Conservation (phyloP, 805 yeast genomes). For the Maudiozyma serrabonitensis region DNA sequence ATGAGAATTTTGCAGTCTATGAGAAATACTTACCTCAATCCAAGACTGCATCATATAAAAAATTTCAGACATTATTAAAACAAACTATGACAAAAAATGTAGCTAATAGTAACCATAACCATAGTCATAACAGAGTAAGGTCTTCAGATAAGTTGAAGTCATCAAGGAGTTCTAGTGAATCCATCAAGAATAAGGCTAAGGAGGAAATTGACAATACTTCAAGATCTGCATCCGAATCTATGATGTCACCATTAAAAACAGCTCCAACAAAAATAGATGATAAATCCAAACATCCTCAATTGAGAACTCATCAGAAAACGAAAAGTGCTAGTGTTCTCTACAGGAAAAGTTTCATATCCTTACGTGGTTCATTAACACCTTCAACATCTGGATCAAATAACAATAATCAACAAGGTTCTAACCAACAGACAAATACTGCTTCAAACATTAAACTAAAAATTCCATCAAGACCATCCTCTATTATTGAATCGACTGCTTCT, state of each 20-base stretch:
- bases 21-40: slow-evolving; percentile 34
- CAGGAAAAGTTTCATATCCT: slow-evolving; percentile 28
- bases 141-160: slow-evolving; percentile 15
- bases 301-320: slow-evolving; percentile 19
- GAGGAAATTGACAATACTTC: not conserved
- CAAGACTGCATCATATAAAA: slow-evolving; percentile 42
- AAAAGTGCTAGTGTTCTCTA: slow-evolving; percentile 27
- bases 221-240: slow-evolving; percentile 25
- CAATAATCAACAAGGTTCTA: not conserved
- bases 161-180: slow-evolving; percentile 24
- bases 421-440: not conserved
- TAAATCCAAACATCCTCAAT: slow-evolving; percentile 22
- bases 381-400: not conserved
- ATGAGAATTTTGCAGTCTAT: slow-evolving; percentile 43
- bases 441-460: slow-evolving; percentile 20
- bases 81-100: slow-evolving; percentile 34
- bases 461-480: slow-evolving; percentile 21
- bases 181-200: slow-evolving; percentile 11
- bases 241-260: slow-evolving; percentile 13
- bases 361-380: slow-evolving; percentile 14
- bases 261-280: slow-evolving; percentile 1
- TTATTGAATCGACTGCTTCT: slow-evolving; percentile 9
- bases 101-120: slow-evolving; percentile 7
- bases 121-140: slow-evolving; percentile 13
- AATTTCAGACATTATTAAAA: slow-evolving; percentile 46